Evolutionary conservation across 148 eudicot genomes (phyloP).

Genomic region (Rhododendron griersonianum): DNA sequence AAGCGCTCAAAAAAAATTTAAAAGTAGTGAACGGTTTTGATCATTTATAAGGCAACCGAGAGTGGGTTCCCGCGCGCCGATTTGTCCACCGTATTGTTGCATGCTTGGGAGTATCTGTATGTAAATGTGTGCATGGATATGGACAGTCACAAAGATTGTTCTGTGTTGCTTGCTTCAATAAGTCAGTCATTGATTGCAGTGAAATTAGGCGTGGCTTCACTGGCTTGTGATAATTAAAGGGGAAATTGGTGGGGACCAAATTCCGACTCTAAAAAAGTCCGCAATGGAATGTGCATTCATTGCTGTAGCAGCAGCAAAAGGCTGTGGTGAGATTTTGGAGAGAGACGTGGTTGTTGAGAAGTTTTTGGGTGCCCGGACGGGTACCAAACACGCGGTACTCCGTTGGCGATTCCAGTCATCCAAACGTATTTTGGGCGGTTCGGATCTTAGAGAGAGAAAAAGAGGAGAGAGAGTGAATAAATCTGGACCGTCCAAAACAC

Average conservation of each 20-base stretch:
- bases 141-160: constrained; percentile 7
- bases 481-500: too few species aligned
- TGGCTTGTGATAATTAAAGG: constrained; percentile 20
- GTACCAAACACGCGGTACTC: too few species aligned
- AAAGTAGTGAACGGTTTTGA: too few species aligned
- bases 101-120: too few species aligned
- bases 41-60: too few species aligned
- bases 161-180: constrained; percentile 5
- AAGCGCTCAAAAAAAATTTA: too few species aligned
- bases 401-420: too few species aligned
- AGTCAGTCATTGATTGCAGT: constrained; percentile 19
- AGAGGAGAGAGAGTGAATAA: too few species aligned
- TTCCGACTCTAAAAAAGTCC: neutral
- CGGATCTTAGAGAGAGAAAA: too few species aligned
- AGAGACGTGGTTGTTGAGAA: too few species aligned
- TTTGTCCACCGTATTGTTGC: neutral
- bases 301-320: constrained; percentile 5
- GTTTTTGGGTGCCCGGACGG: too few species aligned
- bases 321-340: constrained; percentile 12
- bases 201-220: constrained; percentile 27
- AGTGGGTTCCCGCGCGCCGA: neutral
- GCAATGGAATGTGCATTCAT: constrained; percentile 16
- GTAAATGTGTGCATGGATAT: neutral
- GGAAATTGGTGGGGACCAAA: neutral
- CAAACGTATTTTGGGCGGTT: too few species aligned